These are phyloP conservation scores for Talaromyces funiculosus DNA, from an alignment of 2,329 filamentous ascomycete species.

Conservation along the genomic window DNA sequence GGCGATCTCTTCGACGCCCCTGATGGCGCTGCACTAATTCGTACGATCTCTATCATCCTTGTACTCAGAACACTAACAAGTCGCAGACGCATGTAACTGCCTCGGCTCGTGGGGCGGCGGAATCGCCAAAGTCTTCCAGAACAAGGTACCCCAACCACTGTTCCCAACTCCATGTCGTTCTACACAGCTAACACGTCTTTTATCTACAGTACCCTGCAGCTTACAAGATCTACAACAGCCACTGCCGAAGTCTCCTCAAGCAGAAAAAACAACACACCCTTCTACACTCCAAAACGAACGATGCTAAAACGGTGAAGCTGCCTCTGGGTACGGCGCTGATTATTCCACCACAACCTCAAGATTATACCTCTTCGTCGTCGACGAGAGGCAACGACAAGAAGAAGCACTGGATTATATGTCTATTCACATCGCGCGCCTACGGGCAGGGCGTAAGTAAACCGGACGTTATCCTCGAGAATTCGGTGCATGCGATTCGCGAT, in stretches of 20 bases:
- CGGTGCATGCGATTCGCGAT: conserved; percentile 44
- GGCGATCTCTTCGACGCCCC: conserved; percentile 53
- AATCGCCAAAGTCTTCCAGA: conserved; percentile 50
- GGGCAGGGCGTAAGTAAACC: conserved; percentile 39
- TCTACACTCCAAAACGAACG: neutral
- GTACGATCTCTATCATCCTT: conserved; percentile 23
- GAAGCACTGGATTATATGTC: conserved; percentile 52
- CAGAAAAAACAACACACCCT: neutral
- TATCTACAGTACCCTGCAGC: conserved; percentile 45
- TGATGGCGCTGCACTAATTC: conserved; percentile 47
- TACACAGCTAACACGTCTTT: neutral
- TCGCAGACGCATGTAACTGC: conserved; percentile 54
- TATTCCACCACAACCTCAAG: conserved; percentile 45
- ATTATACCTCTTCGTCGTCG: conserved; percentile 17
- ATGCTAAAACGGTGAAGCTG: neutral
- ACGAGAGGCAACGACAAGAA: conserved; percentile 10
- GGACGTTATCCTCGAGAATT: conserved; percentile 45
- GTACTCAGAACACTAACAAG: neutral
- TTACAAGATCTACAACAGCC: conserved; percentile 41
- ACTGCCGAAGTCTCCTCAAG: conserved; percentile 38
- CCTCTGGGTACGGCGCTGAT: conserved; percentile 48
- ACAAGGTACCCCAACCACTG: conserved; percentile 21
- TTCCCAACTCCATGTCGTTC: neutral
- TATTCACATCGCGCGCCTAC: conserved; percentile 52
- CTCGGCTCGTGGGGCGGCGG: conserved; percentile 54